phyloP scores from a whole-genome alignment of 129 eudicot species.

The Rutidosis leptorrhynchoides region DNA sequence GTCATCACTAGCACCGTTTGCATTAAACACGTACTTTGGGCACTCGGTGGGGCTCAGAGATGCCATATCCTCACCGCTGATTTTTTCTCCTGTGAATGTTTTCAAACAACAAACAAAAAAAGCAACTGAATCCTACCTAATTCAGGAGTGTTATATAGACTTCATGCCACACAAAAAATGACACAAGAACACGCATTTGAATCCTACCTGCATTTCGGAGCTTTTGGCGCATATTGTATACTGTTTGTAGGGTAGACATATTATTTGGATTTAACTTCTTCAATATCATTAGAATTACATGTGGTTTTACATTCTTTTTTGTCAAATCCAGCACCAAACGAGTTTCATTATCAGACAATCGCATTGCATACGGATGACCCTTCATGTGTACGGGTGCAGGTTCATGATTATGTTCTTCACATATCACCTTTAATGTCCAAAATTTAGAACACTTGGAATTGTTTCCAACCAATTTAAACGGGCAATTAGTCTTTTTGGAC shows the following conservation, averaged over 20 bases:
- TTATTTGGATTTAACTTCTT: not conserved
- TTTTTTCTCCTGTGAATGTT: not conserved
- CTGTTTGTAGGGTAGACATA: not conserved
- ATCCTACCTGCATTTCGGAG: not conserved
- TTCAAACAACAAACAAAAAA: too few relatives aligned
- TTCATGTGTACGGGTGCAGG: not conserved
- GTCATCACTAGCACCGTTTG: not conserved
- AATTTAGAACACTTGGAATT: not conserved
- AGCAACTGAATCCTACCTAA: too few relatives aligned
- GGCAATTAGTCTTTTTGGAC: not conserved
- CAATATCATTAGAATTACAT: not conserved
- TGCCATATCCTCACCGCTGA: not conserved
- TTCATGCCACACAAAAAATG: not conserved
- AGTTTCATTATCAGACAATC: constrained; percentile 4
- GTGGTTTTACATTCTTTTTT: not conserved
- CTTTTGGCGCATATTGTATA: not conserved
- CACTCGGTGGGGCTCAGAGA: not conserved
- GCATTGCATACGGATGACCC: constrained; percentile 12
- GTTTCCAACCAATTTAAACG: not conserved
- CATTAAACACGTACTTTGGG: not conserved
- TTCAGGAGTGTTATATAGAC: not conserved
- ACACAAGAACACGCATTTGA: not conserved
- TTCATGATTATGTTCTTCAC: constrained; percentile 8
- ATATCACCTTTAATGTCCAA: not conserved
- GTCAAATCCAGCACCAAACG: not conserved